These are phyloP conservation scores for Vigna reflexopilosa DNA, from an alignment of 306 rosid genomes.

Conservation along the genomic window DNA sequence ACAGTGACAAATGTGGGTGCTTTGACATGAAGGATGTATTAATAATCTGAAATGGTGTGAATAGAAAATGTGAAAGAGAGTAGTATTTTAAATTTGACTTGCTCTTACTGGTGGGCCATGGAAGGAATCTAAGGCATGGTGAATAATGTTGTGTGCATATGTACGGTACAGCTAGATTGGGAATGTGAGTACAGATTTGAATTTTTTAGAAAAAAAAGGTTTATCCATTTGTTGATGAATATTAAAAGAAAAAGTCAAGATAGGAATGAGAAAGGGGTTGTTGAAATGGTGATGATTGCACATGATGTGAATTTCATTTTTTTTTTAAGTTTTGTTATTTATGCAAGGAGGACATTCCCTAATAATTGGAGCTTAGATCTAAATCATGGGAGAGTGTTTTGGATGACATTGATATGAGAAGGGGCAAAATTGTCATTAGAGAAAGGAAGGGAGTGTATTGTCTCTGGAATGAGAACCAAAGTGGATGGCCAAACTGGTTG, in stretches of 20 bases:
- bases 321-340: constrained; percentile 37
- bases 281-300: constrained; percentile 49
- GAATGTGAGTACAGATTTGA: constrained; percentile 50
- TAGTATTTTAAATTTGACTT: constrained; percentile 25
- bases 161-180: constrained; percentile 42
- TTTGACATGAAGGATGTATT: background rate
- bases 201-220: background rate
- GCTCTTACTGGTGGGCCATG: constrained; percentile 43
- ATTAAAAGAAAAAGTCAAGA: constrained; percentile 41
- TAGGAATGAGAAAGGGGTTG: constrained; percentile 34
- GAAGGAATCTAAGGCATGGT: constrained; percentile 42
- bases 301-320: constrained; percentile 44
- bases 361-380: constrained; percentile 38
- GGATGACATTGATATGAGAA: background rate
- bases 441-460: constrained; percentile 35
- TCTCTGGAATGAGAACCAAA: constrained; percentile 45
- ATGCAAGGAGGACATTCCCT: constrained; percentile 49
- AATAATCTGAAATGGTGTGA: background rate
- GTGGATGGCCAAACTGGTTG: constrained; percentile 22
- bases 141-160: constrained; percentile 38
- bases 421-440: constrained; percentile 44
- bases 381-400: constrained; percentile 30
- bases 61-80: background rate
- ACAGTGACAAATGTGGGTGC: background rate
- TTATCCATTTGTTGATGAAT: constrained; percentile 41